These are phyloP conservation scores for Seminavis robusta DNA, from an alignment of 108 stramenopile genomes.

Conservation along the genomic window DNA sequence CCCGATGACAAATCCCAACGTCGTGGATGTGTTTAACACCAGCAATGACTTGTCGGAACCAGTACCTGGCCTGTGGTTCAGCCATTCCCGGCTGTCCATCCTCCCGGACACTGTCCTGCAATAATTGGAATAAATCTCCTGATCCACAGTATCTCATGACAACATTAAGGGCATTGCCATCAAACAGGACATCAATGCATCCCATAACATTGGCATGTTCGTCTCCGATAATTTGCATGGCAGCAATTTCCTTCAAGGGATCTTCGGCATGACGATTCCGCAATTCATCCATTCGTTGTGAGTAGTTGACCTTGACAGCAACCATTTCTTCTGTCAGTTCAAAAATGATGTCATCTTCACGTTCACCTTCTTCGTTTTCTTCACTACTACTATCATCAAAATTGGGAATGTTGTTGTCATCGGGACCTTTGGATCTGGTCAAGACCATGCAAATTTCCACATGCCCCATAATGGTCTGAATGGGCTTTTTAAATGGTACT, in stretches of 20 bases:
- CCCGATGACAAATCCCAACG: constrained; percentile 62
- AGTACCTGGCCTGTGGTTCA: constrained; percentile 46
- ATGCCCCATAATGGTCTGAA: constrained; percentile 58
- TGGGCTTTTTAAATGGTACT: constrained; percentile 36
- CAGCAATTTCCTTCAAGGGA: constrained; percentile 89
- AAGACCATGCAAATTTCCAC: constrained; percentile 50
- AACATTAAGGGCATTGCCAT: constrained; percentile 54
- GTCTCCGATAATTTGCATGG: constrained; percentile 85
- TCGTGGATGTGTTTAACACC: constrained; percentile 54
- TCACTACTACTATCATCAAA: constrained; percentile 13
- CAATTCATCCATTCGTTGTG: constrained; percentile 33
- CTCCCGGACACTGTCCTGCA: too few relatives aligned
- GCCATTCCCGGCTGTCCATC: constrained; percentile 32
- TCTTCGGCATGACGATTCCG: constrained; percentile 67
- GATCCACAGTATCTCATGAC: constrained; percentile 57
- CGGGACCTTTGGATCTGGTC: constrained; percentile 16
- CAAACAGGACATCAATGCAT: constrained; percentile 33
- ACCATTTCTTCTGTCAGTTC: constrained; percentile 28
- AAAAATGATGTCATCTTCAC: constrained; percentile 47
- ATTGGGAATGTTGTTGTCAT: neutral
- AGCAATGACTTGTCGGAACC: constrained; percentile 62
- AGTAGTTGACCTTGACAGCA: constrained; percentile 49
- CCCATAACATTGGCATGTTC: constrained; percentile 41
- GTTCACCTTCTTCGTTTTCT: constrained; percentile 19
- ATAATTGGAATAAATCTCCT: constrained; percentile 59